Evolutionary conservation across 768 basidiomycete genomes (phyloP).

Genomic region (Mycena metata): DNA sequence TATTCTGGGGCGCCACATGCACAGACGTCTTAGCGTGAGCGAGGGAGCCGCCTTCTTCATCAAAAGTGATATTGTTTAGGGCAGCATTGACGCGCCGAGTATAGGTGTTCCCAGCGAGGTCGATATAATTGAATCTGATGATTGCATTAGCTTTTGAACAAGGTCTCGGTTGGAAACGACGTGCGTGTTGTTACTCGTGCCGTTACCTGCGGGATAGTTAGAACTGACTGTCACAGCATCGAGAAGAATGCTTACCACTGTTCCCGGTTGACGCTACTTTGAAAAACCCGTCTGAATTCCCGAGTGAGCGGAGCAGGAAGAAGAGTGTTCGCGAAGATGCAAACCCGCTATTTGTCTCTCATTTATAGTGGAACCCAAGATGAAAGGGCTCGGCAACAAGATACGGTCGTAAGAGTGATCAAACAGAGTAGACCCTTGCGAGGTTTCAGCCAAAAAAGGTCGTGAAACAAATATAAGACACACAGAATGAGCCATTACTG

Average conservation of each 20-base stretch:
- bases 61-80: slow-evolving; percentile 71
- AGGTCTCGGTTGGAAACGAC: not conserved
- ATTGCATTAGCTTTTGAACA: not conserved
- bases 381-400: slow-evolving; percentile 69
- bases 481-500: slow-evolving; percentile 53
- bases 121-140: slow-evolving; percentile 66
- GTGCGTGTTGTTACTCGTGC: slow-evolving; percentile 72
- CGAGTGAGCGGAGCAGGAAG: not conserved
- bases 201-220: slow-evolving; percentile 60
- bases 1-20: too few species aligned
- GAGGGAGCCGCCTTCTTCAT: slow-evolving; percentile 67
- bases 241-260: slow-evolving; percentile 12
- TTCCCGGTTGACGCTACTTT: slow-evolving; percentile 59
- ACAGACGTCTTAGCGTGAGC: too few species aligned
- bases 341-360: slow-evolving; percentile 72
- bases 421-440: slow-evolving; percentile 63
- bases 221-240: too few species aligned
- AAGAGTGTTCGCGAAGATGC: not conserved
- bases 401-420: slow-evolving; percentile 80
- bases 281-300: slow-evolving; percentile 63
- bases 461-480: slow-evolving; percentile 30
- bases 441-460: slow-evolving; percentile 18
- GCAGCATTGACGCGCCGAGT: slow-evolving; percentile 70
- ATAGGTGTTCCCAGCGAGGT: slow-evolving; percentile 74
- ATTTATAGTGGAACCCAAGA: slow-evolving; percentile 67